phyloP scores from a whole-genome alignment of 306 rosid genomes.

The Dalbergia cochinchinensis region DNA sequence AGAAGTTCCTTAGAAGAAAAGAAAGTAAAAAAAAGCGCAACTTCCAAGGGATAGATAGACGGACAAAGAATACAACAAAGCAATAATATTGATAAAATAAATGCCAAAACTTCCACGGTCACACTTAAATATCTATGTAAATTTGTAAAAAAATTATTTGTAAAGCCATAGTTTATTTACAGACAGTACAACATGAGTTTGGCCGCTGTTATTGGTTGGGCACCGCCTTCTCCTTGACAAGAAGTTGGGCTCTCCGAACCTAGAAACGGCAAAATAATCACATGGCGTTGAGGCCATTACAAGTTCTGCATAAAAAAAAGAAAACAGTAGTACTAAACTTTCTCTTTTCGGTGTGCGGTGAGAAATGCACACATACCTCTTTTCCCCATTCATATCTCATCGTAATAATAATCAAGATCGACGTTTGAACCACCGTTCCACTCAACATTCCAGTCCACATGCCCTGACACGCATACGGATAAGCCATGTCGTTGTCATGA shows the following conservation, averaged over 20 bases:
- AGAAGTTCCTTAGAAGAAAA: no score
- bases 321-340: background rate
- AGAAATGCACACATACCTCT: slow-evolving; percentile 48
- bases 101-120: no score
- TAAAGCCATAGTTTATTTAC: no score
- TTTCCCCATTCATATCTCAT: slow-evolving; percentile 68
- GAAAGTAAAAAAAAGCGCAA: no score
- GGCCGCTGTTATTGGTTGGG: slow-evolving; percentile 38
- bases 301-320: background rate
- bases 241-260: slow-evolving; percentile 57
- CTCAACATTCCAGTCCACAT: slow-evolving; percentile 74
- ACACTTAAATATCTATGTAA: no score
- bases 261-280: slow-evolving; percentile 41
- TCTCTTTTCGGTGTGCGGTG: background rate
- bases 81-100: no score
- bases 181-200: background rate
- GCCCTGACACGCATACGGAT: slow-evolving; percentile 48
- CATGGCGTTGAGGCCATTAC: background rate
- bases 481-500: background rate
- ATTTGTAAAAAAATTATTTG: no score
- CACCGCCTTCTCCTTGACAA: slow-evolving; percentile 41
- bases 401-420: slow-evolving; percentile 54
- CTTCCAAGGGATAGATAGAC: no score
- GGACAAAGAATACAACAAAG: no score
- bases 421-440: slow-evolving; percentile 74